These are phyloP conservation scores for Pichia sp. DNA, from an alignment of 1,139 yeast species.

Conservation along the genomic window DNA sequence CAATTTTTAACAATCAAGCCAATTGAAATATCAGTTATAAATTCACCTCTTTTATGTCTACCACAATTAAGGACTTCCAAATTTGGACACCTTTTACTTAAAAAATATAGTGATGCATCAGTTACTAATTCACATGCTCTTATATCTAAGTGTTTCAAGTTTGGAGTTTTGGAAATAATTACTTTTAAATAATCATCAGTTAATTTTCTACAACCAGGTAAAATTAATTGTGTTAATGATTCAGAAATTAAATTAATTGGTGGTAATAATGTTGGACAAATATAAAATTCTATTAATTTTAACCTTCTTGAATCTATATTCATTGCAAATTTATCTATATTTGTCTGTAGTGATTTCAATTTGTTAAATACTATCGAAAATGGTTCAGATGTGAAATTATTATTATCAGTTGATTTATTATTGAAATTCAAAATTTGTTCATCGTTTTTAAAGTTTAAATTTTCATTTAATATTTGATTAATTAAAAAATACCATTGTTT, in stretches of 20 bases:
- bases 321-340: constrained; percentile 35
- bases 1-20: constrained; percentile 50
- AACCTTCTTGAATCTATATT: constrained; percentile 42
- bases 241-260: constrained; percentile 36
- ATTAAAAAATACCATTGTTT: constrained; percentile 58
- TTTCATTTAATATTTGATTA: constrained; percentile 46
- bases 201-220: constrained; percentile 70
- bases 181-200: constrained; percentile 52
- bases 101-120: constrained; percentile 64
- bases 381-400: constrained; percentile 11
- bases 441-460: constrained; percentile 49
- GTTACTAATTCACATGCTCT: constrained; percentile 79
- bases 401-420: background rate
- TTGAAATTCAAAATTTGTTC: constrained; percentile 31
- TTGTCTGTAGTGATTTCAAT: constrained; percentile 37
- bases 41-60: constrained; percentile 61
- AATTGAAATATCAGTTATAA: constrained; percentile 67
- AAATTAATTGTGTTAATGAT: constrained; percentile 48
- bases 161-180: constrained; percentile 52
- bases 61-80: constrained; percentile 67
- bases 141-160: constrained; percentile 60
- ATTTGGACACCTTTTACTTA: constrained; percentile 54
- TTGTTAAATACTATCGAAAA: constrained; percentile 46
- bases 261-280: constrained; percentile 72
- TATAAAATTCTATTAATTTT: constrained; percentile 70